These are phyloP conservation scores for Piromyces finnis DNA, from an alignment of 192 early-diverging fungal species.

Conservation along the genomic window DNA sequence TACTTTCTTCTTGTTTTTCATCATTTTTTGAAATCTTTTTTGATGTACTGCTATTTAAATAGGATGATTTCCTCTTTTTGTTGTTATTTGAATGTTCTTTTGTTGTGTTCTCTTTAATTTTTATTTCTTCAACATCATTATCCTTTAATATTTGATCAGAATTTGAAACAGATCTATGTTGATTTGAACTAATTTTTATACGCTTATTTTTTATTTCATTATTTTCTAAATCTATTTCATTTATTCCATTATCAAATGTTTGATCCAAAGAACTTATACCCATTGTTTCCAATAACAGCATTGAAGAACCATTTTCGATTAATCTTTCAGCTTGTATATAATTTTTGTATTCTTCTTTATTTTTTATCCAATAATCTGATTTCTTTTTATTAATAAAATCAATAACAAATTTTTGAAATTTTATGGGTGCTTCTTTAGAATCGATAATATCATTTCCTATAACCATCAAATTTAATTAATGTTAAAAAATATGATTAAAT, in stretches of 20 bases:
- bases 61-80: too few species aligned
- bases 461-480: background rate
- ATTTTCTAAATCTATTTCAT: background rate
- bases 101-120: background rate
- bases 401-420: background rate
- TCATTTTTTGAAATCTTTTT: too few species aligned
- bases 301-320: background rate
- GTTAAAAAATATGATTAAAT: too few species aligned
- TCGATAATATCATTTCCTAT: background rate
- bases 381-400: background rate
- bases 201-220: background rate
- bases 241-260: background rate
- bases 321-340: background rate
- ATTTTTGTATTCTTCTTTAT: background rate
- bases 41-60: too few species aligned
- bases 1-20: too few species aligned
- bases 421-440: background rate
- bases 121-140: background rate
- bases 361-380: background rate
- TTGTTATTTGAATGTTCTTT: too few species aligned
- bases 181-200: background rate
- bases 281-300: too few species aligned
- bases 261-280: background rate
- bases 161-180: background rate
- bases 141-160: background rate